These are phyloP conservation scores for Aspergillus floridensis DNA, from an alignment of 2,329 filamentous ascomycete genomes.

Conservation along the genomic window DNA sequence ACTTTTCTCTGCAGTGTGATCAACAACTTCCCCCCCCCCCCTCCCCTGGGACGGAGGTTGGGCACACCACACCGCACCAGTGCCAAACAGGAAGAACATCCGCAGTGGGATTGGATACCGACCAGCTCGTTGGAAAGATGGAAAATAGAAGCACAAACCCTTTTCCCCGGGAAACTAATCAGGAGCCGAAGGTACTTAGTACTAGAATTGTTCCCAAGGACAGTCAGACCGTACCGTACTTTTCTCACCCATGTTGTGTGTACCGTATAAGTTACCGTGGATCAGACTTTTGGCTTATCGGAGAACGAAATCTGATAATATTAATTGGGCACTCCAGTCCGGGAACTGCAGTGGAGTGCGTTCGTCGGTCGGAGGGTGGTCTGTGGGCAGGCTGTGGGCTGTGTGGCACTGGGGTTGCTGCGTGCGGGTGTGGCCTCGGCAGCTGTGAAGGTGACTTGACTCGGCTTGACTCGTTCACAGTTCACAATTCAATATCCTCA, in stretches of 20 bases:
- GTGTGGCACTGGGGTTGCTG: background rate
- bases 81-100: background rate
- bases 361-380: background rate
- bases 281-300: background rate
- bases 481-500: background rate
- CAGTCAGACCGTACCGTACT: too few species aligned
- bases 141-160: background rate
- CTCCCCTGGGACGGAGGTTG: background rate
- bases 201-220: background rate
- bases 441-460: too few species aligned
- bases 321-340: background rate
- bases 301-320: background rate
- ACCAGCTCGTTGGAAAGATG: background rate
- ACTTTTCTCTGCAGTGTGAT: background rate
- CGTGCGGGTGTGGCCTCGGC: background rate
- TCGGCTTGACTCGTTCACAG: background rate
- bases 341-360: background rate
- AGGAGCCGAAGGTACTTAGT: background rate
- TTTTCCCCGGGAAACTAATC: background rate
- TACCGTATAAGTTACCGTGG: background rate
- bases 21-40: too few species aligned
- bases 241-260: background rate
- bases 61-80: background rate
- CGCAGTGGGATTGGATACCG: background rate
- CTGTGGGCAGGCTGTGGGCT: constrained; percentile 4